Conservation (phyloP, 768 basidiomycete species). For the Sutorius australiensis region DNA sequence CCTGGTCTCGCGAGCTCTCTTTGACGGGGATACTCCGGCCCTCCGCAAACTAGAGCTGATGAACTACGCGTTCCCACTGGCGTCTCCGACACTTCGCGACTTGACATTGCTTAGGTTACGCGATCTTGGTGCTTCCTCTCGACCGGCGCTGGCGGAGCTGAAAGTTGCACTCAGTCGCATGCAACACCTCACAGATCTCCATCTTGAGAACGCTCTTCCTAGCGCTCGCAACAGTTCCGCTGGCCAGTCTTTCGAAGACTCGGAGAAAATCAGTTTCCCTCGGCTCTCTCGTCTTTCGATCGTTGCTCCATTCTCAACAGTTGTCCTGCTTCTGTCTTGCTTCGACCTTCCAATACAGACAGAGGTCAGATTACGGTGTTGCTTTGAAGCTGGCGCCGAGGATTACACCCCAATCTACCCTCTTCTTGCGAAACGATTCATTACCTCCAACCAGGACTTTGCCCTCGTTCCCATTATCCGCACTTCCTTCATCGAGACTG, state of each 20-base stretch:
- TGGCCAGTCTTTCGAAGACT: neutral
- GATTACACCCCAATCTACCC: constrained; percentile 10
- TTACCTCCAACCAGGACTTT: neutral
- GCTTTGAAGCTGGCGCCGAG: constrained; percentile 1
- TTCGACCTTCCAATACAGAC: constrained; percentile 11
- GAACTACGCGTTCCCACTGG: constrained; percentile 35
- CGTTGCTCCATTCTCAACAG: constrained; percentile 18
- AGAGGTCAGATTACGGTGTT: constrained; percentile 16
- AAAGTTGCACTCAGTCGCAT: constrained; percentile 33
- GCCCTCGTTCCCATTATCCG: constrained; percentile 10
- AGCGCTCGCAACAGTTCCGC: neutral
- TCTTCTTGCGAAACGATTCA: constrained; percentile 17
- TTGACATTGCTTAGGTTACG: constrained; percentile 38
- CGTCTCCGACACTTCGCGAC: constrained; percentile 32
- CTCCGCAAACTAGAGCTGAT: constrained; percentile 36
- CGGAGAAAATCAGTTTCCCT: constrained; percentile 5
- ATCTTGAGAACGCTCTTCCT: constrained; percentile 36
- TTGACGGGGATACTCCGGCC: constrained; percentile 32
- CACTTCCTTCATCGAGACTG: constrained; percentile 7
- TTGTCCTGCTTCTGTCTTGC: constrained; percentile 10
- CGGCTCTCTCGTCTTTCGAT: constrained; percentile 15
- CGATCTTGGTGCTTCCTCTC: constrained; percentile 22
- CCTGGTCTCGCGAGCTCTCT: constrained; percentile 26
- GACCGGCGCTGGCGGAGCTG: constrained; percentile 33
- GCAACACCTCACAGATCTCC: constrained; percentile 33